Evolutionary conservation across 2,329 filamentous ascomycete species (phyloP), one percentile per base, ranked within the genome.

Genomic region (Hypoxylon sp.): DNA sequence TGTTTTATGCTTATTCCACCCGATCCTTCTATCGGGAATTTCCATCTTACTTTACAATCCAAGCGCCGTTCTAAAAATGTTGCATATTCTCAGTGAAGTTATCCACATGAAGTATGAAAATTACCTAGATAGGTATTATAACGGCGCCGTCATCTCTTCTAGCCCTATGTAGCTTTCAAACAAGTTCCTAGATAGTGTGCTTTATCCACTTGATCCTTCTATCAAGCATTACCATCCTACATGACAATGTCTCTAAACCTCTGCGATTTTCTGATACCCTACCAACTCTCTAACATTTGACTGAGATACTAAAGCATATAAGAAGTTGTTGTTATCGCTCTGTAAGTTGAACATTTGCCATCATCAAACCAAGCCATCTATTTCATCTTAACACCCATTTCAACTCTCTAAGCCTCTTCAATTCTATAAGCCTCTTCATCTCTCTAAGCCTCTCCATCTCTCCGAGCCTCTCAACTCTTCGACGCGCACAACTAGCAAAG

Each of bases 311-410:
- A 46, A 46, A 46, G 21, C 19, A 46, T 46, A 46, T 46, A 41
- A 41, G n/a, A 27, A 46, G 43, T 25, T 46, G 43, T 14, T 27
- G 43, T 27, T 46, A 46, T 46, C 43, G 23, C 43, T 46, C 21
- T 46, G 23, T 46, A 27, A 25, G 21, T 23, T 46, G 9, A 46
- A 25, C 21, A 12, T 46, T 39, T 41, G 5, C 11, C 25, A 14
- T 46, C 43, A 1, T 27, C 21, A 46, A 27, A 46, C 43, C 43
- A 46, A 46, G 5, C 9, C 21, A 27, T 46, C 43, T 46, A 46
- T 46, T 25, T n/a, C 43, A 46, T 46, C 21, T 46, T 46, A 9
- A 46, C 43, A 46, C 21, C 43, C 43, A 27, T 46, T 46, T 27
- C 43, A 27, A 46, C 21, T 27, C 43, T 46, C 11, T 27, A 46